A percentile compares a stretch with the other conserved stretches of the same genome.
Evolutionary conservation across 2,329 filamentous ascomycete genomes (phyloP).

Genomic region (Zelopaecilomyces penicillatus): DNA sequence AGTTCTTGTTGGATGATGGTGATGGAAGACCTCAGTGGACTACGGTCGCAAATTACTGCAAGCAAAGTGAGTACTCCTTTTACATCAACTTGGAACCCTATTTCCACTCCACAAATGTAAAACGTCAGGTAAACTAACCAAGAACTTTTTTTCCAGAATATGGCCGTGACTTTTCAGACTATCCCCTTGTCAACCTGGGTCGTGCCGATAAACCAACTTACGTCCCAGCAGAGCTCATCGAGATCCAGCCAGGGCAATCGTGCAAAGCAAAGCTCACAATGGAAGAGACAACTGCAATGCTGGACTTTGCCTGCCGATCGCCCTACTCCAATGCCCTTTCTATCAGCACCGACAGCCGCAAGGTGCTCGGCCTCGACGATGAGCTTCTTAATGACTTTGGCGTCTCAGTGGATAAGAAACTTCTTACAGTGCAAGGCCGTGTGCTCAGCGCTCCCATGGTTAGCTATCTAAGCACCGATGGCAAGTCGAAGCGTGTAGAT

Average conservation of each 20-base stretch:
- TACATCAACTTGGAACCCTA: not conserved
- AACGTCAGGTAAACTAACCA: not conserved
- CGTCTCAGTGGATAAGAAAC: conserved; percentile 47
- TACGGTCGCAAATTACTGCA: conserved; percentile 37
- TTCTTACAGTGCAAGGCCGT: conserved; percentile 67
- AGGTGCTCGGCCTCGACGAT: conserved; percentile 48
- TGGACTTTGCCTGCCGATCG: conserved; percentile 59
- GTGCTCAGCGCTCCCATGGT: conserved; percentile 55
- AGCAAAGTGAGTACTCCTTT: conserved; percentile 27
- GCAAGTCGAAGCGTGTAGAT: conserved; percentile 10
- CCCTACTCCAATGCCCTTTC: conserved; percentile 60
- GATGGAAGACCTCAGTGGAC: conserved; percentile 19
- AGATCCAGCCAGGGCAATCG: conserved; percentile 56
- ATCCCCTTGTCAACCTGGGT: conserved; percentile 62
- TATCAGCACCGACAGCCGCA: conserved; percentile 50
- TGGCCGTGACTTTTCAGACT: conserved; percentile 22
- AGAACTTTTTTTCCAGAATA: conserved; percentile 23
- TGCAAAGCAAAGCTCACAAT: conserved; percentile 50
- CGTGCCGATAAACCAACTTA: conserved; percentile 49
- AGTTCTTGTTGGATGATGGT: conserved; percentile 22
- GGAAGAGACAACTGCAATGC: conserved; percentile 59
- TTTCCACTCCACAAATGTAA: too few species aligned
- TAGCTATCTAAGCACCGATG: conserved; percentile 39
- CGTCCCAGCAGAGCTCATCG: conserved; percentile 58
- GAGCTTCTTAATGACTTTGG: conserved; percentile 49